phyloP scores from a whole-genome alignment of 495 filamentous ascomycete species.

The Xylaria nigripes region DNA sequence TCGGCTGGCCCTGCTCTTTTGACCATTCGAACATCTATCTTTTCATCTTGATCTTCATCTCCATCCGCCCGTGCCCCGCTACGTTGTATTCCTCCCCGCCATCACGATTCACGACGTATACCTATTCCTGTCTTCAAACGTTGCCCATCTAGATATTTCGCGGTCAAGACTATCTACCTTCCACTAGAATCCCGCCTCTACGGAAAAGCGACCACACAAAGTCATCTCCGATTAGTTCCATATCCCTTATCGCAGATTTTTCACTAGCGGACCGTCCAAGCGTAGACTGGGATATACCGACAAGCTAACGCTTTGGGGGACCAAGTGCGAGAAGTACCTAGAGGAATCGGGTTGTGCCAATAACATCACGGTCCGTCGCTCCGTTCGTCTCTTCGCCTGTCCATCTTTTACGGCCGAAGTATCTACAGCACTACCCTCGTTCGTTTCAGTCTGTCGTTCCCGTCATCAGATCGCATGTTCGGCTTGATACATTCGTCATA shows the following conservation, averaged over 20 bases:
- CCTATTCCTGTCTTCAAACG: conserved; percentile 1
- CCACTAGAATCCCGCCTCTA: not conserved
- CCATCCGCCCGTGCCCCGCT: conserved; percentile 1
- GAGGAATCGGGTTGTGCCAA: not conserved
- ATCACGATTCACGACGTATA: conserved; percentile 2
- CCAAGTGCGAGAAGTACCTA: not conserved
- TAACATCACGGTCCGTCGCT: not conserved
- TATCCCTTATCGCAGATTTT: not conserved
- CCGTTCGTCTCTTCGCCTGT: not conserved
- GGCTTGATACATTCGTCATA: conserved; percentile 17
- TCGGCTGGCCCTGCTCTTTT: conserved; percentile 11
- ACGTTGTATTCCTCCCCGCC: conserved; percentile 1
- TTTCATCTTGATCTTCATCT: no score
- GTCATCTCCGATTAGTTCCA: not conserved
- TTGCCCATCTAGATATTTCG: not conserved
- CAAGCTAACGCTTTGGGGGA: not conserved
- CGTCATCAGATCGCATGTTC: conserved; percentile 18
- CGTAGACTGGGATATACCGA: not conserved
- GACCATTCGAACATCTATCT: not conserved
- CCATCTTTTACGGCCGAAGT: conserved; percentile 1
- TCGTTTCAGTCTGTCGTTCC: not conserved
- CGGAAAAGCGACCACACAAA: conserved; percentile 2
- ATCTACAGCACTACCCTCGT: not conserved
- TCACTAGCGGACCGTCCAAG: not conserved
- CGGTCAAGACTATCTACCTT: not conserved